Percentiles rank a stretch among this genome's conserved stretches.
phyloP scores from a whole-genome alignment of 2,329 filamentous ascomycete species.

The Colletotrichum siamense region DNA sequence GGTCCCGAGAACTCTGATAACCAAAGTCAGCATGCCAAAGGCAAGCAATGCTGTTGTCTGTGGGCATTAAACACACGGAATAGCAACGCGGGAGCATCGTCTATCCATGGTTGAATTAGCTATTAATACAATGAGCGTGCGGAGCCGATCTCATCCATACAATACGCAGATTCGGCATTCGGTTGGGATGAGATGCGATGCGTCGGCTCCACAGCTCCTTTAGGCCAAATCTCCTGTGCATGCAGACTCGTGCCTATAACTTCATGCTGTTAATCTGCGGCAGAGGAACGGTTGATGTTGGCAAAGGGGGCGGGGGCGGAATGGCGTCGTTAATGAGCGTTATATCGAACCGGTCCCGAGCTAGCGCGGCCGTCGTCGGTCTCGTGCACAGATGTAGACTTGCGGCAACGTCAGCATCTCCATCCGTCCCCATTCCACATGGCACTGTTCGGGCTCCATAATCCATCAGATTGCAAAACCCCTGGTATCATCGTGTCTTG shows the following conservation, averaged over 20 bases:
- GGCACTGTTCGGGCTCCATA: background rate
- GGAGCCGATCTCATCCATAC: conserved; percentile 13
- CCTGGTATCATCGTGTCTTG: background rate
- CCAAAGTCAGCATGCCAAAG: background rate
- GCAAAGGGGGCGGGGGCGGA: background rate
- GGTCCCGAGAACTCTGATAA: background rate
- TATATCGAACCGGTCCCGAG: background rate
- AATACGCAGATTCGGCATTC: conserved; percentile 19
- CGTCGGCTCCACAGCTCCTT: conserved; percentile 18
- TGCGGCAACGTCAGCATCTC: conserved; percentile 4
- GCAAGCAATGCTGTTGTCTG: background rate
- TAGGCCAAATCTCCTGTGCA: background rate
- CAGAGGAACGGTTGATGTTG: background rate
- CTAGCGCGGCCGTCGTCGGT: background rate
- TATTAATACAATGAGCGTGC: conserved; percentile 10
- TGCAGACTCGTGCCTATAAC: background rate
- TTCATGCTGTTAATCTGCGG: background rate
- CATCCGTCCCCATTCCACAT: background rate
- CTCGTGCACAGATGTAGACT: background rate
- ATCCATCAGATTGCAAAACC: background rate
- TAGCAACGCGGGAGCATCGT: background rate
- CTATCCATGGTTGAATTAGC: background rate
- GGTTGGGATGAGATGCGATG: conserved; percentile 15
- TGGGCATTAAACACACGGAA: background rate
- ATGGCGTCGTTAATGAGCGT: background rate